Conservation (phyloP, 306 rosid genomes). For the Gynostemma pentaphyllum region DNA sequence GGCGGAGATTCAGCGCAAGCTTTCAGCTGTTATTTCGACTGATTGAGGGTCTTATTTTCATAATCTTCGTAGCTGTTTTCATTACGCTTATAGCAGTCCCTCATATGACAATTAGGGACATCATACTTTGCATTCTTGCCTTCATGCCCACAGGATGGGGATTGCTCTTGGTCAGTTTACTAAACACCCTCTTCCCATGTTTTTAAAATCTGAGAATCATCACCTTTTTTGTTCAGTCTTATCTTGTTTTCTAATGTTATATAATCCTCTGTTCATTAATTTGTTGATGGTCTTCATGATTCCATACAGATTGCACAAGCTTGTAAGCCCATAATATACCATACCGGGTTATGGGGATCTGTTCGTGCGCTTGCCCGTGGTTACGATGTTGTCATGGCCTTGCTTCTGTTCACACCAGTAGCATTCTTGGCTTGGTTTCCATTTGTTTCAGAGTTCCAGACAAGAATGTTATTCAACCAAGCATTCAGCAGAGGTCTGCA, state of each 20-base stretch:
- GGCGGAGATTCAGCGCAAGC: constrained; percentile 75
- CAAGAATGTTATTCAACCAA: constrained; percentile 94
- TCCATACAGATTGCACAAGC: constrained; percentile 80
- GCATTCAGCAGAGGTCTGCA: constrained; percentile 97
- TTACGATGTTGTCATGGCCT: constrained; percentile 69
- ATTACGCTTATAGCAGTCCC: constrained; percentile 50
- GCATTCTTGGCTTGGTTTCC: constrained; percentile 99
- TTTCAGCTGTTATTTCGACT: constrained; percentile 76
- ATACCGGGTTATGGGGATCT: constrained; percentile 56
- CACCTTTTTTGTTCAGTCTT: no score
- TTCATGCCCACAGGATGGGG: constrained; percentile 99
- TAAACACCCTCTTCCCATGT: neutral
- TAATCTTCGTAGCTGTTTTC: constrained; percentile 43
- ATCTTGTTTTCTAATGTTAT: no score
- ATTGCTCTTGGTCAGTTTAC: constrained; percentile 57
- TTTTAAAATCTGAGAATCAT: no score
- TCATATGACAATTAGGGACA: constrained; percentile 52
- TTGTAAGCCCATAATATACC: constrained; percentile 46
- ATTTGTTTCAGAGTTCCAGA: constrained; percentile 89
- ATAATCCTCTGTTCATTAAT: neutral
- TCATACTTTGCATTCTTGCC: constrained; percentile 65
- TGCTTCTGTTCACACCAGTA: constrained; percentile 82
- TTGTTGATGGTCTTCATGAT: neutral
- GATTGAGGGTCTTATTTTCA: constrained; percentile 49
- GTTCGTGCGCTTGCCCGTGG: constrained; percentile 69